Conservation (phyloP, 345 rosid species). For the Syzygium aqueum region DNA sequence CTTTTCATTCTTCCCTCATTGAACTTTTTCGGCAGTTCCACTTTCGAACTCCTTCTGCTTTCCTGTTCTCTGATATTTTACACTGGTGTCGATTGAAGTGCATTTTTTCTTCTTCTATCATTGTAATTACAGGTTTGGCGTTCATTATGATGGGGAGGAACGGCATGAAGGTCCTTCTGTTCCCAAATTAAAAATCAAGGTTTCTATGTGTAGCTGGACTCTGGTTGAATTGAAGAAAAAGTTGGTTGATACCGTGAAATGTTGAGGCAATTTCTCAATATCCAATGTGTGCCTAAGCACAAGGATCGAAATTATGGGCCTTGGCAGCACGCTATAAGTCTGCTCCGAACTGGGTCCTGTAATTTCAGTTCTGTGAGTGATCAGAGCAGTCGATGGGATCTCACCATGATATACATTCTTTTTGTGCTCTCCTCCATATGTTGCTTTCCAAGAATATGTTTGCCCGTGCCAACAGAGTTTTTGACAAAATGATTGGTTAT, state of each 20-base stretch:
- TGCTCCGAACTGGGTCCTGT: background rate
- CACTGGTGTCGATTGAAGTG: background rate
- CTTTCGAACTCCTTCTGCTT: background rate
- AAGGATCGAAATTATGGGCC: background rate
- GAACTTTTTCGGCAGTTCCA: background rate
- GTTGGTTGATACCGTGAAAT: background rate
- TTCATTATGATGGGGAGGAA: background rate
- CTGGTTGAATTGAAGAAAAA: background rate
- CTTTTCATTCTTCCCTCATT: background rate
- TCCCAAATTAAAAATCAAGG: background rate
- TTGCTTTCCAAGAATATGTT: constrained; percentile 23
- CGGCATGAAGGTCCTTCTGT: background rate
- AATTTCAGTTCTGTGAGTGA: background rate
- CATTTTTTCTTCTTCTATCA: background rate
- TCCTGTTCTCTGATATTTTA: background rate
- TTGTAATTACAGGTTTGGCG: background rate
- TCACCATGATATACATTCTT: background rate
- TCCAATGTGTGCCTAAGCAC: background rate
- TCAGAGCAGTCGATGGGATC: background rate
- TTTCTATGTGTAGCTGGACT: background rate
- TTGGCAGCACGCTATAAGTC: background rate
- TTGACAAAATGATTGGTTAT: constrained; percentile 21
- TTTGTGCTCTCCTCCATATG: constrained; percentile 18
- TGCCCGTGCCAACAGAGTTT: constrained; percentile 21
- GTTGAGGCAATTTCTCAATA: background rate